Conservation (phyloP, 2,329 filamentous ascomycete species). For the Coniochaeta sp. region DNA sequence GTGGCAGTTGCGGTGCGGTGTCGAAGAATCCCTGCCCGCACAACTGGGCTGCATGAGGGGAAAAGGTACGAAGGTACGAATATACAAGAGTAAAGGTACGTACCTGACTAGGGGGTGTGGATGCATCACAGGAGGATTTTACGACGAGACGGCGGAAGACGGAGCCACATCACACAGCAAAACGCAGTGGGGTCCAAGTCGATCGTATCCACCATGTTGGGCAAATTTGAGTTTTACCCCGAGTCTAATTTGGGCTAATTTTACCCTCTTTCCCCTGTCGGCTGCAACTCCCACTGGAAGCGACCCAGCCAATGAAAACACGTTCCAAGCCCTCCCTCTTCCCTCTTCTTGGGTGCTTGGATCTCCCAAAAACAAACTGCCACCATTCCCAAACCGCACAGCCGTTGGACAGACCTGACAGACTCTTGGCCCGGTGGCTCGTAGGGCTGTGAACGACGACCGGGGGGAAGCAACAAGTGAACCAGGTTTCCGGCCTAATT, state of each 20-base stretch:
- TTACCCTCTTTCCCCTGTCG: neutral
- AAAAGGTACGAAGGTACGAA: neutral
- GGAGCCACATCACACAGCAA: too few species aligned
- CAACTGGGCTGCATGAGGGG: neutral
- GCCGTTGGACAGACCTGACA: neutral
- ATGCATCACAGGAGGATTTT: neutral
- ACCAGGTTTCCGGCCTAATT: neutral
- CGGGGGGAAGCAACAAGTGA: neutral
- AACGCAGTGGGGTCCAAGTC: neutral
- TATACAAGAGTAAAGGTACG: neutral
- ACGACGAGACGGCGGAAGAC: neutral
- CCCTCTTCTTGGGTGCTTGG: neutral
- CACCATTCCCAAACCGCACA: neutral
- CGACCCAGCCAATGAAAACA: neutral
- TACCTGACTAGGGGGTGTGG: neutral
- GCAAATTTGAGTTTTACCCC: neutral
- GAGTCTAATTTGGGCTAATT: neutral
- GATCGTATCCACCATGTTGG: neutral
- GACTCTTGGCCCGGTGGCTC: neutral
- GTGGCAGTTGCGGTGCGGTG: neutral
- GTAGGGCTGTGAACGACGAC: slow-evolving; percentile 1
- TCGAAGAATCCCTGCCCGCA: neutral
- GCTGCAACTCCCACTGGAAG: neutral
- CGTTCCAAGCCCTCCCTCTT: neutral
- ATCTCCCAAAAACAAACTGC: neutral